These are phyloP conservation scores for Lodderomyces oxycetoniae DNA, from an alignment of 1,139 yeast genomes.

Conservation along the genomic window DNA sequence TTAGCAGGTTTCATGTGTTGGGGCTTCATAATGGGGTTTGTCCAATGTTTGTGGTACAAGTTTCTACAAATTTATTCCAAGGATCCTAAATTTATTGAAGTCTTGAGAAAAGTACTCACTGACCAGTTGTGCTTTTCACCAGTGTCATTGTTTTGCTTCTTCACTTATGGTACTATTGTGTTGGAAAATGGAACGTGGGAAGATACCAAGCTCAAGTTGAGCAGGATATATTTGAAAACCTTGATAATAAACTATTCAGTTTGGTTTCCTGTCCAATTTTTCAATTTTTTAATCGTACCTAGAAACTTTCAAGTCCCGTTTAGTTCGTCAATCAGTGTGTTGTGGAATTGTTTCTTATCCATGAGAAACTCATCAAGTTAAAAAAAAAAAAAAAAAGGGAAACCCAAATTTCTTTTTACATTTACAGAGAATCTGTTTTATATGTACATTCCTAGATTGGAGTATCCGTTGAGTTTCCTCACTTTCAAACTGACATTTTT, in stretches of 20 bases:
- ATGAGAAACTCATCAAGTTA: conserved; percentile 50
- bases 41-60: conserved; percentile 87
- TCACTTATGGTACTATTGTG: conserved; percentile 77
- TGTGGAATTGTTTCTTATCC: conserved; percentile 90
- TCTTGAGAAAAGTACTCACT: conserved; percentile 77
- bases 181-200: conserved; percentile 70
- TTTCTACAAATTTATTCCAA: conserved; percentile 76
- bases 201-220: conserved; percentile 60
- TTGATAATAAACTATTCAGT: conserved; percentile 73
- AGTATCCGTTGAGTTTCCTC: conserved; percentile 33
- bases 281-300: conserved; percentile 81
- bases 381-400: background rate
- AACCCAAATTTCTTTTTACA: too few species aligned
- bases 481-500: conserved; percentile 25
- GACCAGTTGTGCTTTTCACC: conserved; percentile 93
- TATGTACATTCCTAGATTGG: conserved; percentile 39
- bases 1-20: conserved; percentile 79
- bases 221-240: conserved; percentile 67
- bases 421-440: conserved; percentile 15
- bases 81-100: conserved; percentile 79
- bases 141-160: conserved; percentile 71
- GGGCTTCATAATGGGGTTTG: conserved; percentile 80
- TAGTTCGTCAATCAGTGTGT: conserved; percentile 80
- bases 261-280: conserved; percentile 95
- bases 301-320: conserved; percentile 83